phyloP scores from a whole-genome alignment of 345 rosid species.

The Microcos paniculata region DNA sequence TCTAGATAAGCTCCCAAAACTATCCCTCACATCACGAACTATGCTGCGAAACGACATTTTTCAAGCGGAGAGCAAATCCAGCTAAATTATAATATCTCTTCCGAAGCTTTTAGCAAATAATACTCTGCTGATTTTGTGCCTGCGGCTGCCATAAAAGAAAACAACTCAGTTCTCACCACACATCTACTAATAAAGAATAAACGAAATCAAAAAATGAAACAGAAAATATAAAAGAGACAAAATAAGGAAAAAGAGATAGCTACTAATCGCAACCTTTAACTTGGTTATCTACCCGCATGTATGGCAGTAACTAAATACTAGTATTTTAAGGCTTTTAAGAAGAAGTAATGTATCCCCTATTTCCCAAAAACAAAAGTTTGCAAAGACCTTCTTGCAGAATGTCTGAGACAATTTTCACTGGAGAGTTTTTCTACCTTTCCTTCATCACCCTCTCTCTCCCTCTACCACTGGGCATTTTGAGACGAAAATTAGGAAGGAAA shows the following conservation, averaged over 20 bases:
- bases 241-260: neutral
- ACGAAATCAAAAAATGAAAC: neutral
- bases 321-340: neutral
- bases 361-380: neutral
- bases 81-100: neutral
- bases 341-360: neutral
- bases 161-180: slow-evolving; percentile 23
- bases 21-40: slow-evolving; percentile 66
- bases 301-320: neutral
- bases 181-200: slow-evolving; percentile 17
- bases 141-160: slow-evolving; percentile 27
- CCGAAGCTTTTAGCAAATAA: neutral
- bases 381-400: neutral
- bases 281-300: neutral
- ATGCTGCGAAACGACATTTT: slow-evolving; percentile 67
- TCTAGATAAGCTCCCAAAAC: slow-evolving; percentile 69
- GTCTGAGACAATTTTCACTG: neutral
- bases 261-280: neutral
- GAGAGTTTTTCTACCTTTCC: neutral
- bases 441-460: neutral
- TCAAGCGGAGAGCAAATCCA: slow-evolving; percentile 8
- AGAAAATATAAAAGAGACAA: neutral
- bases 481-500: neutral
- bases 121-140: neutral
- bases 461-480: neutral